phyloP scores from a whole-genome alignment of 1,284 basidiomycete species.

The Moesziomyces parantarcticus region DNA sequence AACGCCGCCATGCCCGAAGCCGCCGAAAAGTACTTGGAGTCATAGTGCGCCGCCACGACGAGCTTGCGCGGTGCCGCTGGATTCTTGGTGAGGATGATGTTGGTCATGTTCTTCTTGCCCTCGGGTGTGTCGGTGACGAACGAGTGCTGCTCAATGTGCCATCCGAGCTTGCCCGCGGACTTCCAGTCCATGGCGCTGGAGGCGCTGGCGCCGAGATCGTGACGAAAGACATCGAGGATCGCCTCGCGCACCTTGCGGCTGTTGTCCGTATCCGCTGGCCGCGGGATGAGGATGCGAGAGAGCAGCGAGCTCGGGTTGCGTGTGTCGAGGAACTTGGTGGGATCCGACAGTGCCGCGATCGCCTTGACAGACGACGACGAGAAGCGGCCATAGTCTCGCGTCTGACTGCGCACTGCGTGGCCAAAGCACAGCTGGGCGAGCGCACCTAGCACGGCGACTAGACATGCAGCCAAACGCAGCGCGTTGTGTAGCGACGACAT shows the following conservation, averaged over 20 bases:
- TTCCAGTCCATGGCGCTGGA: slow-evolving; percentile 11
- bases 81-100: slow-evolving; percentile 89
- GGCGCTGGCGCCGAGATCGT: slow-evolving; percentile 16
- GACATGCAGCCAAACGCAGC: background rate
- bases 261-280: slow-evolving; percentile 59
- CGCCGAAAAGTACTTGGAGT: slow-evolving; percentile 92
- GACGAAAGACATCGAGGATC: slow-evolving; percentile 50
- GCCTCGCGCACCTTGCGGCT: slow-evolving; percentile 49
- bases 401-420: slow-evolving; percentile 31
- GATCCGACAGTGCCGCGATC: slow-evolving; percentile 36
- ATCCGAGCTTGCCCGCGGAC: slow-evolving; percentile 32
- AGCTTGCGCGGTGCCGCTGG: slow-evolving; percentile 85
- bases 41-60: slow-evolving; percentile 92
- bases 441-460: background rate
- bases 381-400: slow-evolving; percentile 22
- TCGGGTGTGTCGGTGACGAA: slow-evolving; percentile 76
- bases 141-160: slow-evolving; percentile 56
- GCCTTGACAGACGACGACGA: slow-evolving; percentile 8
- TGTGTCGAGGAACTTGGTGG: slow-evolving; percentile 45
- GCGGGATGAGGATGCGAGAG: slow-evolving; percentile 62
- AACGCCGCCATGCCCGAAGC: slow-evolving; percentile 76
- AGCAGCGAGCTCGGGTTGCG: slow-evolving; percentile 48
- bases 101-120: slow-evolving; percentile 83
- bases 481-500: background rate
- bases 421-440: slow-evolving; percentile 3